Evolutionary conservation across 1,284 basidiomycete genomes (phyloP).

Genomic region (Schizophyllum amplum): DNA sequence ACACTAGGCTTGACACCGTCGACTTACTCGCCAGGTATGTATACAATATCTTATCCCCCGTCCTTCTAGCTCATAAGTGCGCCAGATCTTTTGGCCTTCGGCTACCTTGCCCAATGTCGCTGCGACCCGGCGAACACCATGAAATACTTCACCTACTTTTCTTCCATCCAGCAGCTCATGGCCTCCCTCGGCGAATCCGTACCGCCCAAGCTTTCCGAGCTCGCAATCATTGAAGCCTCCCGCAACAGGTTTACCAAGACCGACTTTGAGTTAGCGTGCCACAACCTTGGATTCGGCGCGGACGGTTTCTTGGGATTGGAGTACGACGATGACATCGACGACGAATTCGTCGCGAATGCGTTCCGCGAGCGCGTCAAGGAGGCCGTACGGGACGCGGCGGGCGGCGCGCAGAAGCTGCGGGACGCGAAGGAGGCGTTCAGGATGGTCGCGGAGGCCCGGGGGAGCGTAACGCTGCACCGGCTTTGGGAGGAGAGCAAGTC

Average conservation of each 20-base stretch:
- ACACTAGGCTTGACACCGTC: slow-evolving; percentile 58
- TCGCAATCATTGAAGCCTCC: slow-evolving; percentile 49
- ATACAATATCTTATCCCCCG: slow-evolving; percentile 3
- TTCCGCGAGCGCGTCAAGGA: slow-evolving; percentile 57
- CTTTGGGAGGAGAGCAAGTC: slow-evolving; percentile 47
- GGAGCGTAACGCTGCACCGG: slow-evolving; percentile 38
- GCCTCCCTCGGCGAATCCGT: slow-evolving; percentile 28
- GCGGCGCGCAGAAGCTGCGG: slow-evolving; percentile 34
- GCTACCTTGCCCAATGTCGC: slow-evolving; percentile 69
- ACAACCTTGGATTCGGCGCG: slow-evolving; percentile 56
- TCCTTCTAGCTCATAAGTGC: slow-evolving; percentile 4
- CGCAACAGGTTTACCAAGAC: slow-evolving; percentile 55
- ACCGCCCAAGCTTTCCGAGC: slow-evolving; percentile 37
- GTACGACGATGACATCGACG: slow-evolving; percentile 55
- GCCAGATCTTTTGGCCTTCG: slow-evolving; percentile 63
- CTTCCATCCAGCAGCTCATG: slow-evolving; percentile 40
- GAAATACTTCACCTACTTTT: slow-evolving; percentile 53
- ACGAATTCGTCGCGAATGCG: slow-evolving; percentile 59
- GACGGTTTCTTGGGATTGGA: slow-evolving; percentile 52
- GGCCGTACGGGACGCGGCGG: slow-evolving; percentile 47
- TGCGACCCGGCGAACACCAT: slow-evolving; percentile 61
- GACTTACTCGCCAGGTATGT: slow-evolving; percentile 59
- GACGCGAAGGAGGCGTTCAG: slow-evolving; percentile 57
- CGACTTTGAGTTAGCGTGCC: slow-evolving; percentile 40
- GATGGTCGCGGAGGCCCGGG: slow-evolving; percentile 52